Base-by-base conservation (phyloP, 805 yeast species). In the Myxozyma monticola region DNA sequence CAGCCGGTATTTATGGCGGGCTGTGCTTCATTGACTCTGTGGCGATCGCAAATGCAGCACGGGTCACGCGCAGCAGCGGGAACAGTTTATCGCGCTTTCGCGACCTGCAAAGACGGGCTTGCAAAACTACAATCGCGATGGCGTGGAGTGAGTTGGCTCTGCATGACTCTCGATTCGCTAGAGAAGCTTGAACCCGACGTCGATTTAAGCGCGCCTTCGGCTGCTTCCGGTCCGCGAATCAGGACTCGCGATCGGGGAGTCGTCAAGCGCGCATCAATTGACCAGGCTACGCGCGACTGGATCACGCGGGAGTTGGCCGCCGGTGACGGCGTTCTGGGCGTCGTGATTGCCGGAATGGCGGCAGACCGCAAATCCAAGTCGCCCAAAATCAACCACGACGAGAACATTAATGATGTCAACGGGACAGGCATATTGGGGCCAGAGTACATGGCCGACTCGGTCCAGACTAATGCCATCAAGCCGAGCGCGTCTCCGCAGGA, bases 1-100 rank as follows among this genome's bases (percentile, higher is more conserved):
- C 64, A 59, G 47, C 66, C 66, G 7, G 46, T 62, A 4, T 40
- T 56, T 20, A 62, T 62, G 64, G 66, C 65, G 2, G 66, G 62
- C 1, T 47, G 57, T 33, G 63, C 66, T 2, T 43, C 60, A n/a
- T 45, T 62, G 39, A 57, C 63, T 1, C 45, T 62, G 14, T 54
- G 58, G 48, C 56, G 48, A 8, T 56, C 65, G 9, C 37, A 56
- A n/a, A 48, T 51, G 5, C 35, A n/a, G n/a, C n/a, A 30, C 14
- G 15, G 14, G 9, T 37, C 26, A 15, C n/a, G n/a, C n/a, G 40
- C 45, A n/a, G 31, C 50, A 4, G 38, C 47, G 9, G 33, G 33
- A 6, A 50, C 45, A 9, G 29, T 62, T 15, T 51, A 57, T 28
- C 49, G 60, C 34, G 51, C 64, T 9, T 62, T 60, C 43, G 48